Evolutionary conservation across 2,329 filamentous ascomycete species (phyloP).

Genomic region (Alternaria atra): DNA sequence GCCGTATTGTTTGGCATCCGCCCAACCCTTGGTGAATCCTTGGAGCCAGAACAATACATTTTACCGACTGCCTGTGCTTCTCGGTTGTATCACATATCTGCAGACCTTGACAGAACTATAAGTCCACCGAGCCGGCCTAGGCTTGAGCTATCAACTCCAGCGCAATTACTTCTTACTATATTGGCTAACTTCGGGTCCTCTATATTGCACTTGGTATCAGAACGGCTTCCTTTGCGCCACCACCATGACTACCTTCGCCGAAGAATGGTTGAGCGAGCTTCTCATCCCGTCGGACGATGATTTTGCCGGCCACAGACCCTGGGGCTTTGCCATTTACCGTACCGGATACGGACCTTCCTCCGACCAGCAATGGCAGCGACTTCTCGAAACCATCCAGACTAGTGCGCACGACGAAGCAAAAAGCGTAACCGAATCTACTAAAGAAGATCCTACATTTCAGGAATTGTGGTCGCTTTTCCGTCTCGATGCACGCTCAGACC

Average conservation of each 20-base stretch:
- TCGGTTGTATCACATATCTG: too few relatives aligned
- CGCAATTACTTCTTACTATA: neutral
- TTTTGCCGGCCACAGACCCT: constrained; percentile 4
- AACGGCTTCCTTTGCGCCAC: neutral
- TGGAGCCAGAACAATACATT: too few relatives aligned
- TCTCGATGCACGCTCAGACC: constrained; percentile 24
- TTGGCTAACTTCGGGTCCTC: neutral
- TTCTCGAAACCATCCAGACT: constrained; percentile 20
- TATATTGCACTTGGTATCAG: neutral
- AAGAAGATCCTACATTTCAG: constrained; percentile 15
- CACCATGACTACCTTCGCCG: neutral
- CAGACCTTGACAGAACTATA: too few relatives aligned
- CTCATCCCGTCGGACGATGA: neutral
- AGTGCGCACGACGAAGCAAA: constrained; percentile 3
- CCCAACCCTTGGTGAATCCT: too few relatives aligned
- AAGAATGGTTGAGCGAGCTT: neutral
- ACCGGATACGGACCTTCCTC: constrained; percentile 19
- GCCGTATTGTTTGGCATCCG: too few relatives aligned
- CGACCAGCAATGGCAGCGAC: constrained; percentile 23
- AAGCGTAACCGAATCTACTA: neutral
- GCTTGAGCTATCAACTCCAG: neutral
- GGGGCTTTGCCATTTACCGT: constrained; percentile 31
- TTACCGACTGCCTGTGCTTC: too few relatives aligned
- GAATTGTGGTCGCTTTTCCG: constrained; percentile 20
- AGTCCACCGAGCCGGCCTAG: too few relatives aligned